Evolutionary conservation across 495 filamentous ascomycete species (phyloP).

Genomic region (Lasiosphaeria hispida): DNA sequence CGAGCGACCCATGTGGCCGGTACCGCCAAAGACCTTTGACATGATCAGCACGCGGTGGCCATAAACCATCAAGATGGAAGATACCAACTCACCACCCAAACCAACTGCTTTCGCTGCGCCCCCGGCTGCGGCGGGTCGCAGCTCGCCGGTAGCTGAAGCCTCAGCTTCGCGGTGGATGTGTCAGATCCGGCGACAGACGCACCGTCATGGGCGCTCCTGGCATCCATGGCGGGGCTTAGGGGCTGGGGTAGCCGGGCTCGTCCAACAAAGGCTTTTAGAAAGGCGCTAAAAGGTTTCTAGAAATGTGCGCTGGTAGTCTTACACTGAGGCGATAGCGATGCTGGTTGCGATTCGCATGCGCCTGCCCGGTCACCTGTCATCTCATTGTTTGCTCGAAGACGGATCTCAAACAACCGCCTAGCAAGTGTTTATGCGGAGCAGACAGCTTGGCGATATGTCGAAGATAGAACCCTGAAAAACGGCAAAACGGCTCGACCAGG

Average conservation of each 20-base stretch:
- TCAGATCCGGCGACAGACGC: slow-evolving; percentile 26
- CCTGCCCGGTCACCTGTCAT: slow-evolving; percentile 19
- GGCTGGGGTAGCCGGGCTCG: not conserved
- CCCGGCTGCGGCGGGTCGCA: slow-evolving; percentile 76
- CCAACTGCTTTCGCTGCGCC: slow-evolving; percentile 67
- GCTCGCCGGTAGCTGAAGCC: slow-evolving; percentile 64
- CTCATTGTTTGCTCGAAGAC: slow-evolving; percentile 14
- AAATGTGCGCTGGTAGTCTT: not conserved
- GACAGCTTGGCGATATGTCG: slow-evolving; percentile 8
- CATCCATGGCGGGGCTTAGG: slow-evolving; percentile 22
- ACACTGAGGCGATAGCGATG: slow-evolving; percentile 13
- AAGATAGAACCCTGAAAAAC: slow-evolving; percentile 6
- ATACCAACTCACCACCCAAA: slow-evolving; percentile 69
- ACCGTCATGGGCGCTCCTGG: slow-evolving; percentile 23
- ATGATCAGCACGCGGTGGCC: slow-evolving; percentile 10
- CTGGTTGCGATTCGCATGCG: slow-evolving; percentile 20
- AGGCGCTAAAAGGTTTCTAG: not conserved
- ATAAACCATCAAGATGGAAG: not conserved
- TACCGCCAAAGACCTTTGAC: slow-evolving; percentile 81
- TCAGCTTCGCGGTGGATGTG: slow-evolving; percentile 24
- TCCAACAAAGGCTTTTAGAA: not conserved
- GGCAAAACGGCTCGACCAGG: slow-evolving; percentile 8
- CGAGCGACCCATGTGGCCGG: slow-evolving; percentile 91
- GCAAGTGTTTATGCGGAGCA: slow-evolving; percentile 8
- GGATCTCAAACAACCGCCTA: slow-evolving; percentile 8